phyloP scores from a whole-genome alignment of 495 filamentous ascomycete species.

The Penicillium macrosclerotiorum region DNA sequence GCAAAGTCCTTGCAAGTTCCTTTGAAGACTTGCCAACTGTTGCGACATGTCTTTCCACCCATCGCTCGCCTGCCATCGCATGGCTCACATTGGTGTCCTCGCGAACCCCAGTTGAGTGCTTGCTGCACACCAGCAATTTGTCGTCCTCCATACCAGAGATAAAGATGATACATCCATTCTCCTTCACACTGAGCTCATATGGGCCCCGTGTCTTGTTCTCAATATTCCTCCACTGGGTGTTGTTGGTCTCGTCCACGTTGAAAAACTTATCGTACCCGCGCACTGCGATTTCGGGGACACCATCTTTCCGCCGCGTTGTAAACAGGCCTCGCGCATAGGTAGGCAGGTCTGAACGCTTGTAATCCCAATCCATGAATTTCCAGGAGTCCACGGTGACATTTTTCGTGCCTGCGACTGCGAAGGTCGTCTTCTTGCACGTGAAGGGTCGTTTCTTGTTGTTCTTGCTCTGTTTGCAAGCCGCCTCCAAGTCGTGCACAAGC shows the following conservation, averaged over 20 bases:
- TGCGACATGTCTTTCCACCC: constrained; percentile 77
- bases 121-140: constrained; percentile 90
- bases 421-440: constrained; percentile 73
- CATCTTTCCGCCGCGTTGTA: constrained; percentile 63
- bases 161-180: constrained; percentile 99
- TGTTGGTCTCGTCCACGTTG: constrained; percentile 76
- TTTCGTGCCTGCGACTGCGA: constrained; percentile 57
- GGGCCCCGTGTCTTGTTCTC: constrained; percentile 74
- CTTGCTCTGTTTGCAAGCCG: constrained; percentile 48
- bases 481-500: constrained; percentile 57
- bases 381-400: constrained; percentile 77
- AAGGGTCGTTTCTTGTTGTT: constrained; percentile 47
- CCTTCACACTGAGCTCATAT: constrained; percentile 94
- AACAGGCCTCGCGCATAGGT: constrained; percentile 93
- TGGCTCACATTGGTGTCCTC: constrained; percentile 70
- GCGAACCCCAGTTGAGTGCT: constrained; percentile 87
- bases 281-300: constrained; percentile 70
- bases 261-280: constrained; percentile 99
- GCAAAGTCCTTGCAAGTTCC: constrained; percentile 73
- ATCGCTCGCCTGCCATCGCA: constrained; percentile 78
- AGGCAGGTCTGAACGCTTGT: constrained; percentile 79
- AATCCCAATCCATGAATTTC: constrained; percentile 92
- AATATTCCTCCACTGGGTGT: constrained; percentile 81
- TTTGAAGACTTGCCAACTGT: constrained; percentile 69
- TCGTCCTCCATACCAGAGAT: constrained; percentile 86